These are phyloP conservation scores for Haematococcus sp. DNA, from an alignment of 139 green algal species.

Conservation along the genomic window DNA sequence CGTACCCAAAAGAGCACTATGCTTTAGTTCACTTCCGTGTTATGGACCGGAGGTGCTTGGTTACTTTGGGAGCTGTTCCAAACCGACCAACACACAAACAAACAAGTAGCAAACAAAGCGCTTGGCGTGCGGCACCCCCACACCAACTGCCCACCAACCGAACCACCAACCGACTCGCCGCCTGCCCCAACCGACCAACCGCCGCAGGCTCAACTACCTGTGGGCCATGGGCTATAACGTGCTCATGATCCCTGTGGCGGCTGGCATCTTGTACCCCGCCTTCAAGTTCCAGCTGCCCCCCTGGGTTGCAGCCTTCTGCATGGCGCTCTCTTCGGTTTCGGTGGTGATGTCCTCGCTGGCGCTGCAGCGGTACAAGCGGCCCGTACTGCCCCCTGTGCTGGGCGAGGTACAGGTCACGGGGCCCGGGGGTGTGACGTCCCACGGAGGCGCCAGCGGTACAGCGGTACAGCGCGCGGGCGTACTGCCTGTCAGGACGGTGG, in stretches of 20 bases:
- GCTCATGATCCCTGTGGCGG: constrained; percentile 66
- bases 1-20: no score
- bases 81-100: no score
- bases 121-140: no score
- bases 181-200: neutral
- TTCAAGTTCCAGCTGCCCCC: constrained; percentile 80
- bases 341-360: constrained; percentile 84
- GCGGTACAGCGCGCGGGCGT: no score
- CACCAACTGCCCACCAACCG: no score
- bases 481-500: no score
- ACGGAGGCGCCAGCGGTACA: no score
- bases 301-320: constrained; percentile 87
- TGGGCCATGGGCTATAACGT: constrained; percentile 96
- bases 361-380: constrained; percentile 74
- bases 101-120: no score
- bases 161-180: neutral
- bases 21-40: no score
- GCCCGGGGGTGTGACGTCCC: no score
- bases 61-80: no score
- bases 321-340: constrained; percentile 86
- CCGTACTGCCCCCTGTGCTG: constrained; percentile 30
- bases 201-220: constrained; percentile 77
- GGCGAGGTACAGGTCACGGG: constrained; percentile 7
- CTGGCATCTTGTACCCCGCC: constrained; percentile 71
- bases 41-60: no score